These are phyloP conservation scores for Phytophthora litchii DNA, from an alignment of 352 stramenopile genomes.

Conservation along the genomic window DNA sequence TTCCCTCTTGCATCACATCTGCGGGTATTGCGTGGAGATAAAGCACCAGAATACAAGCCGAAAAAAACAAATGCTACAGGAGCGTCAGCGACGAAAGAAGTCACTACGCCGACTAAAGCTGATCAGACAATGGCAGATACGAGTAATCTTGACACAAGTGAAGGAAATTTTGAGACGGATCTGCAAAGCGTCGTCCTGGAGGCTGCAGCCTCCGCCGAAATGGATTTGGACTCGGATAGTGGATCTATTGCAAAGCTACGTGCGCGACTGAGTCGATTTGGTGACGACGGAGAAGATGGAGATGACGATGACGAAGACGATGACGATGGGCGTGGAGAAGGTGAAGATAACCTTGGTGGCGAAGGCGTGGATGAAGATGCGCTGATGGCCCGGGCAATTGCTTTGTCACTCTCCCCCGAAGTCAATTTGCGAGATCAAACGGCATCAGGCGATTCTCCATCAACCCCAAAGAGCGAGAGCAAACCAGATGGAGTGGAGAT, in stretches of 20 bases:
- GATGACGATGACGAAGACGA: constrained; percentile 69
- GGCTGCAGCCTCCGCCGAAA: constrained; percentile 41
- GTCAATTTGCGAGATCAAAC: constrained; percentile 73
- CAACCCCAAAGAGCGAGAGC: constrained; percentile 23
- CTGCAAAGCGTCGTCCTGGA: constrained; percentile 36
- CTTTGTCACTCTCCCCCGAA: constrained; percentile 86
- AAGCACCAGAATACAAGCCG: constrained; percentile 50
- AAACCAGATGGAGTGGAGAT: constrained; percentile 9
- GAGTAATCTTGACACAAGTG: constrained; percentile 18
- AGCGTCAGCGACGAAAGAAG: constrained; percentile 33
- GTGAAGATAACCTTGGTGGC: constrained; percentile 49
- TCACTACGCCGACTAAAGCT: constrained; percentile 36
- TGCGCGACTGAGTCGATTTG: constrained; percentile 71
- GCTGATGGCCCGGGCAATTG: constrained; percentile 89
- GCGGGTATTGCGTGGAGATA: constrained; percentile 74
- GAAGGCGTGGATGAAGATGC: constrained; percentile 88
- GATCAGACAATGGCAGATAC: constrained; percentile 36
- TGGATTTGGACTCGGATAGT: constrained; percentile 76
- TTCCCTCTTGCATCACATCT: constrained; percentile 75
- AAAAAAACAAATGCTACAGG: constrained; percentile 13
- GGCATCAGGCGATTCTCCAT: constrained; percentile 13
- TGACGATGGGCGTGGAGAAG: constrained; percentile 50
- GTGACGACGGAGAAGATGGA: constrained; percentile 64
- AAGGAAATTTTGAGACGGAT: constrained; percentile 42
- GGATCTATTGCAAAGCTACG: constrained; percentile 67